These are phyloP conservation scores for Jaapia argillacea DNA, from an alignment of 768 basidiomycete genomes.

Conservation along the genomic window DNA sequence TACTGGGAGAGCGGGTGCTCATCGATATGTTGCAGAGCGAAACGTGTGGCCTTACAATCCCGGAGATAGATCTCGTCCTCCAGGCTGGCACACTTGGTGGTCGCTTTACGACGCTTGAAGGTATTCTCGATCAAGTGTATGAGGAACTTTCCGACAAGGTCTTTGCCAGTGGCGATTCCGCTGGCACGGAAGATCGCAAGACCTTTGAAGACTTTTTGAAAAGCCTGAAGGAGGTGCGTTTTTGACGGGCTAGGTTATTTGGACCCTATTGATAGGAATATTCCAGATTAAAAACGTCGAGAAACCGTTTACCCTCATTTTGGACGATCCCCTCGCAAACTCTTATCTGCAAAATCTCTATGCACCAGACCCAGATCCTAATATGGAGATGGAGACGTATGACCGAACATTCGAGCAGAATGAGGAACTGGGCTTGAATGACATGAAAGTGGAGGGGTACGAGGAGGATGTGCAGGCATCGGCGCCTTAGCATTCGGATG, in stretches of 20 bases:
- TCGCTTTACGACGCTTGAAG: slow-evolving; percentile 95
- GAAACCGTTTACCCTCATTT: slow-evolving; percentile 79
- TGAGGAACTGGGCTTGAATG: slow-evolving; percentile 88
- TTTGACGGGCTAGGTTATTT: no score
- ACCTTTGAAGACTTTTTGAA: slow-evolving; percentile 72
- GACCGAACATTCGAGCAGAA: slow-evolving; percentile 86
- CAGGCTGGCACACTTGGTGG: slow-evolving; percentile 93
- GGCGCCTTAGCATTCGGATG: no score
- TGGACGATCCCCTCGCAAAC: slow-evolving; percentile 94
- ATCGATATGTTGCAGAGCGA: slow-evolving; percentile 57
- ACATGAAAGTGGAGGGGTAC: slow-evolving; percentile 77
- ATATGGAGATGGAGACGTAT: slow-evolving; percentile 78
- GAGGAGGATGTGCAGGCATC: slow-evolving; percentile 25
- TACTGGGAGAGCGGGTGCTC: not conserved
- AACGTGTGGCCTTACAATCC: slow-evolving; percentile 80
- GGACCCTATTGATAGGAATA: no score
- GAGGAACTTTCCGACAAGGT: slow-evolving; percentile 90
- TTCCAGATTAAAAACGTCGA: slow-evolving; percentile 67
- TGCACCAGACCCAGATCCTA: slow-evolving; percentile 94
- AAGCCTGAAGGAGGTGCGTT: slow-evolving; percentile 63
- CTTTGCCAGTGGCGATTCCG: slow-evolving; percentile 65
- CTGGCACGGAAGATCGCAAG: slow-evolving; percentile 30
- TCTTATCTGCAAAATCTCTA: slow-evolving; percentile 96
- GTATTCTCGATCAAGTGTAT: slow-evolving; percentile 88
- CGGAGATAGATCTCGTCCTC: slow-evolving; percentile 90